These are phyloP conservation scores for Chrysoporthe cubensis DNA, from an alignment of 2,329 filamentous ascomycete genomes.

Conservation along the genomic window DNA sequence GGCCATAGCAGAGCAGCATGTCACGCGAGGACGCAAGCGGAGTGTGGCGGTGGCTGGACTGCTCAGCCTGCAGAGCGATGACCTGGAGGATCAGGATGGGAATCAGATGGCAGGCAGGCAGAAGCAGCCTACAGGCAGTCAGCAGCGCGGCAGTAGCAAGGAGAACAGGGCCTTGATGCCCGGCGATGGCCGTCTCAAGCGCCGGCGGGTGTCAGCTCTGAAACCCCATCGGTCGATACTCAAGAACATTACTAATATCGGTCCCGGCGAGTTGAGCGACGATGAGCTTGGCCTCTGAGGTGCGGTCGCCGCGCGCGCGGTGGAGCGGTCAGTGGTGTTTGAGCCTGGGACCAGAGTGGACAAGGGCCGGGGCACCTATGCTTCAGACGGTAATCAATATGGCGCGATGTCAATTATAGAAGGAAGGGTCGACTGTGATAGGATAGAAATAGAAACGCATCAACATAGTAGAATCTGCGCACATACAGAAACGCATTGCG, in stretches of 20 bases:
- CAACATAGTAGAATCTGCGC: background rate
- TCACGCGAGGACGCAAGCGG: slow-evolving; percentile 14
- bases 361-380: background rate
- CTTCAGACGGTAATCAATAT: background rate
- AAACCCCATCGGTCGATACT: slow-evolving; percentile 18
- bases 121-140: background rate
- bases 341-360: slow-evolving; percentile 3
- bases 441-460: slow-evolving; percentile 12
- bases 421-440: background rate
- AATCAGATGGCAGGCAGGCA: background rate
- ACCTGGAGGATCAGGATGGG: background rate
- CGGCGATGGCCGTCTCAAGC: slow-evolving; percentile 10
- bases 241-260: slow-evolving; percentile 20
- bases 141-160: background rate
- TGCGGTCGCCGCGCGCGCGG: background rate
- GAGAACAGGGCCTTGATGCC: slow-evolving; percentile 5
- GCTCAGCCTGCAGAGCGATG: slow-evolving; percentile 13
- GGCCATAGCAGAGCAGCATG: background rate
- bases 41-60: slow-evolving; percentile 9
- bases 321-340: background rate
- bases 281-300: slow-evolving; percentile 27
- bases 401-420: slow-evolving; percentile 1
- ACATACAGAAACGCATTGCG: background rate
- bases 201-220: slow-evolving; percentile 22
- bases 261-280: slow-evolving; percentile 23